phyloP scores from a whole-genome alignment of 2,329 filamentous ascomycete genomes.

The Alternaria ventricosa region DNA sequence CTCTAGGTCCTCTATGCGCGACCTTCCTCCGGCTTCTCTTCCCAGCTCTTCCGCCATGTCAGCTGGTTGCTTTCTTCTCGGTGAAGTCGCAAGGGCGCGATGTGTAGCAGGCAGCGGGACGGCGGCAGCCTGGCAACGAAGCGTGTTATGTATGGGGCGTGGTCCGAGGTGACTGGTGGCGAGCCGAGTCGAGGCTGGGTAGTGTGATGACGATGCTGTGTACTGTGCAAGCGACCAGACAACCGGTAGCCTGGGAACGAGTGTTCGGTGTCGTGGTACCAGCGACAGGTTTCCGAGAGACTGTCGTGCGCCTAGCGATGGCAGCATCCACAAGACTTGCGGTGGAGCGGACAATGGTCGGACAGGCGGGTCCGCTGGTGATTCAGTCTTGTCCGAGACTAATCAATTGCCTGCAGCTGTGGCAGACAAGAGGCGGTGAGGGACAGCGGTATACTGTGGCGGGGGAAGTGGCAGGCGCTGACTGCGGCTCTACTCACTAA shows the following conservation, averaged over 20 bases:
- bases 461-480: slow-evolving; percentile 6
- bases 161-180: slow-evolving; percentile 29
- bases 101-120: slow-evolving; percentile 13
- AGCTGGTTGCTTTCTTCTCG: slow-evolving; percentile 6
- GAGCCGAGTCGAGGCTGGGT: slow-evolving; percentile 13
- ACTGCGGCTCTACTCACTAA: slow-evolving; percentile 8
- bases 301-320: slow-evolving; percentile 22
- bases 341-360: slow-evolving; percentile 16
- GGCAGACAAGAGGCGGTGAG: slow-evolving; percentile 27
- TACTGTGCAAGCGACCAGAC: slow-evolving; percentile 19
- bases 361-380: slow-evolving; percentile 5
- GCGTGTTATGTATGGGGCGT: slow-evolving; percentile 28
- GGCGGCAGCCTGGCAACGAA: slow-evolving; percentile 16
- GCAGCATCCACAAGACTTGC: slow-evolving; percentile 36
- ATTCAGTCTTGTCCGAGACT: slow-evolving; percentile 6
- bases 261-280: slow-evolving; percentile 21
- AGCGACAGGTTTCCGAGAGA: slow-evolving; percentile 31
- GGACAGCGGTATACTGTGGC: slow-evolving; percentile 14
- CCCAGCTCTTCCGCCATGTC: slow-evolving; percentile 42
- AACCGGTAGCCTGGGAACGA: slow-evolving; percentile 10
- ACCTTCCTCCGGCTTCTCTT: slow-evolving; percentile 29
- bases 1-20: slow-evolving; percentile 70
- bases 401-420: not conserved
- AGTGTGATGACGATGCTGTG: slow-evolving; percentile 21
- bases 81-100: slow-evolving; percentile 14